Conservation (phyloP, 768 basidiomycete species). For the Lactarius hengduanensis region DNA sequence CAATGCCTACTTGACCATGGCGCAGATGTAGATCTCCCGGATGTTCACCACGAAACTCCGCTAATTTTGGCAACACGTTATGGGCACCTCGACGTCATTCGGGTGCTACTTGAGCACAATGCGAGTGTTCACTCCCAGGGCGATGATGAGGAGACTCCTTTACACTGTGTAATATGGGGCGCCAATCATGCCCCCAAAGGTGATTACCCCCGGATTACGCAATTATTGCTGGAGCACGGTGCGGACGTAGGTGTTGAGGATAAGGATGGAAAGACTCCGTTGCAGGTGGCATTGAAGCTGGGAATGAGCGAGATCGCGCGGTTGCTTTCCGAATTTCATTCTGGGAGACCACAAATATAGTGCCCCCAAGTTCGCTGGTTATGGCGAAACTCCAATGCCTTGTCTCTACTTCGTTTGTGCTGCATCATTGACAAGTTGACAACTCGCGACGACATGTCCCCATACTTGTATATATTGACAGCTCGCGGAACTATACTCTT, state of each 20-base stretch:
- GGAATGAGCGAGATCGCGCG: background rate
- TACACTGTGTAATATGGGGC: background rate
- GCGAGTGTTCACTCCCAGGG: background rate
- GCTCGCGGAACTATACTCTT: too few species aligned
- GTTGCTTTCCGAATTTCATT: background rate
- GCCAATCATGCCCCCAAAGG: background rate
- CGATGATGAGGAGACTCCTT: background rate
- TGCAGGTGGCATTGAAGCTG: background rate
- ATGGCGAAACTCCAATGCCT: too few species aligned
- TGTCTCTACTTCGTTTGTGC: background rate
- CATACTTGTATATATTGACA: too few species aligned
- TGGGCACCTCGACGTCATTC: background rate
- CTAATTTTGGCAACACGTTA: background rate
- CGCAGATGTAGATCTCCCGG: background rate
- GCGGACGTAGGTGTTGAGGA: background rate
- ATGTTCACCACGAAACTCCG: background rate
- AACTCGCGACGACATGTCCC: too few species aligned
- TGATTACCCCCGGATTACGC: background rate
- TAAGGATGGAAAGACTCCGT: background rate
- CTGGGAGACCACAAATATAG: background rate
- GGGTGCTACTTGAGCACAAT: background rate
- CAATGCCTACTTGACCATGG: background rate
- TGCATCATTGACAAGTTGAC: too few species aligned
- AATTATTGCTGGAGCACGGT: background rate
- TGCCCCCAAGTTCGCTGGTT: background rate